These are phyloP conservation scores for Phtheirospermum japonicum DNA, from an alignment of 257 asterid genomes.

Conservation along the genomic window DNA sequence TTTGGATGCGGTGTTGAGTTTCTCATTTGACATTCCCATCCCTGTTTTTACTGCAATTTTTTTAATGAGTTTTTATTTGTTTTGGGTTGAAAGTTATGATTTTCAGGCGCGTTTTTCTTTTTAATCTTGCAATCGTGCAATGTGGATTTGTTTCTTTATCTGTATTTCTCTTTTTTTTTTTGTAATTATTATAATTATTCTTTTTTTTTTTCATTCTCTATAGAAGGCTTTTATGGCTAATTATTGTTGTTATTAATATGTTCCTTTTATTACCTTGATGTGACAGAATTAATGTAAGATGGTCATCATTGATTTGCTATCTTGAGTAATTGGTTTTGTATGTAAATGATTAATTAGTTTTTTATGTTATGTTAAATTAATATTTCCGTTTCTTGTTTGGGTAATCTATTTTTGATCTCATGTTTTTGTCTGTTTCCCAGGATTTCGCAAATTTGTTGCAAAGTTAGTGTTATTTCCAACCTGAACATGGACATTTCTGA, in stretches of 20 bases:
- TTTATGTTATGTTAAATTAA: conserved; percentile 20
- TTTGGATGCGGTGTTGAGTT: conserved; percentile 11
- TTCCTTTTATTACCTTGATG: conserved; percentile 25
- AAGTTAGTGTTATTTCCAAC: conserved; percentile 23
- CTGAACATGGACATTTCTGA: conserved; percentile 63
- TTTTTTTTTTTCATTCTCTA: not conserved
- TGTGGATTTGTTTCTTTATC: too few species aligned
- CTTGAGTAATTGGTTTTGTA: conserved; percentile 23
- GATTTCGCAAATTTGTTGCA: conserved; percentile 25
- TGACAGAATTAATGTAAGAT: not conserved
- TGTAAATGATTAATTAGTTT: conserved; percentile 2
- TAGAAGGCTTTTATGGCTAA: conserved; percentile 21
- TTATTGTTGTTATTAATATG: conserved; percentile 27
- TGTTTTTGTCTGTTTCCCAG: conserved; percentile 32
- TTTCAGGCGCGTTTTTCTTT: conserved; percentile 2
- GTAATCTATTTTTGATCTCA: not conserved
- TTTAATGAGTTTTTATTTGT: conserved; percentile 4
- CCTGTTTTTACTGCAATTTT: not conserved
- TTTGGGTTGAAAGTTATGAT: conserved; percentile 4
- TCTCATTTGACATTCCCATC: conserved; percentile 4
- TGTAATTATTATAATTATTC: not conserved
- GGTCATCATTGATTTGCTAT: conserved; percentile 23
- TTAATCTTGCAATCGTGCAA: conserved; percentile 8
- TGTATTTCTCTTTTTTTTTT: conserved; percentile 9
- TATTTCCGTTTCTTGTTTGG: conserved; percentile 17